Base-by-base conservation (phyloP, 2,329 filamentous ascomycete genomes). In the Pseudopithomyces maydicus region DNA sequence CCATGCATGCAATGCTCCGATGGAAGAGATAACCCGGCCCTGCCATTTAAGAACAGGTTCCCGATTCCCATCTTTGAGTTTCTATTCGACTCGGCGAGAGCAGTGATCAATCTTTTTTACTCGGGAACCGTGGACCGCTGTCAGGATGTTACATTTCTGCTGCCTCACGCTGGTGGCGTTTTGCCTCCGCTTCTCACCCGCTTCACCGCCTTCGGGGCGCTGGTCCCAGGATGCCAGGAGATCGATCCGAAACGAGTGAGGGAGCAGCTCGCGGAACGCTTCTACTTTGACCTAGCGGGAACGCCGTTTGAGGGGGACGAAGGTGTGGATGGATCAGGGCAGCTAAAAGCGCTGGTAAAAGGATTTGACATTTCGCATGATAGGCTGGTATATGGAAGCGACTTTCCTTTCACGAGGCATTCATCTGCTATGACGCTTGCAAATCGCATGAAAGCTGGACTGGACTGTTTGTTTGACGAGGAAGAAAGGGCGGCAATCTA, bases 251-350 rank as follows among this genome's bases (percentile, higher is more conserved):
- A 64, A 0, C 64, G 64, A 0, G 73, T 77, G 1, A 59, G 66
- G 15, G 63, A 63, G 42, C 73, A 74, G 35, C 64, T 81, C 15
- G 62, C 65, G 20, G 60, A 58, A 35, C 78, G 79, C 29, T 82
- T 84, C 57, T 85, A 78, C 66, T 83, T 84, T 56, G 83, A 85
- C 63, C 64, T 84, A 32, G 82, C 82, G 0, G 83, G 82, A 0
- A 78, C 82, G n/a, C 74, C 77, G 0, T 83, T 84, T 53, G 70
- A 72, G 48, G 69, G 68, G 2, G 59, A 72, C 47, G 69, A 68
- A 4, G 59, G 65, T 15, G 78, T 77, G 1, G 72, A 67, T 0
- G 71, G 67, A 1, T 49, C 57, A 6, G 73, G 80, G 11, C 82
- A 84, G 68, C 74, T 84, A 32, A 77, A 79, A 51, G 81, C 80